These are phyloP conservation scores for Colletotrichum coccodes DNA, from an alignment of 2,329 filamentous ascomycete genomes.

Conservation along the genomic window DNA sequence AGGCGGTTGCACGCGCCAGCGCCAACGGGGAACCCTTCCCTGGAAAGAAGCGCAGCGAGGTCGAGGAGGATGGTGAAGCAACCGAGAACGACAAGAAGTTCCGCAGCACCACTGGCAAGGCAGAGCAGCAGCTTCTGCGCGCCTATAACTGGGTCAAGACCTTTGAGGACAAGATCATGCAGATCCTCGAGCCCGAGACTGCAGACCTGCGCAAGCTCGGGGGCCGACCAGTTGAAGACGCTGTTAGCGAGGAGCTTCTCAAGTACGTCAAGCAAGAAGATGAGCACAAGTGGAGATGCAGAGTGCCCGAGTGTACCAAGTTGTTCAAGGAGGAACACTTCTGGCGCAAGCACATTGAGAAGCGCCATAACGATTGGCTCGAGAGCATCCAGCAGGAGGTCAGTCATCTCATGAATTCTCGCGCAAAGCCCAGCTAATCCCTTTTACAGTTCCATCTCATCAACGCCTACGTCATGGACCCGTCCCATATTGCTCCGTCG, in stretches of 20 bases:
- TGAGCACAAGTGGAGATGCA: constrained; percentile 96
- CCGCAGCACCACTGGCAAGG: constrained; percentile 76
- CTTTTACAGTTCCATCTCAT: constrained; percentile 79
- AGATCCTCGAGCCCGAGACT: constrained; percentile 89
- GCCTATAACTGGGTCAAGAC: constrained; percentile 99
- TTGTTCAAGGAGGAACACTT: constrained; percentile 97
- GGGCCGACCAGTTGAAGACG: constrained; percentile 87
- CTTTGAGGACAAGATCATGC: constrained; percentile 95
- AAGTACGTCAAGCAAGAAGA: constrained; percentile 98
- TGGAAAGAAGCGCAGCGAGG: constrained; percentile 77
- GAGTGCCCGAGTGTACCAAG: constrained; percentile 94
- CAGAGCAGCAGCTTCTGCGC: constrained; percentile 90
- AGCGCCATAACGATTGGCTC: constrained; percentile 90
- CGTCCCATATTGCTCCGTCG: constrained; percentile 92
- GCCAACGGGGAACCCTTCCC: constrained; percentile 86
- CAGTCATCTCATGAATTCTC: constrained; percentile 49
- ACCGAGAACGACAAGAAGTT: constrained; percentile 79
- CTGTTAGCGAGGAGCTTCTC: constrained; percentile 83
- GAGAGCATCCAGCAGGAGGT: constrained; percentile 85
- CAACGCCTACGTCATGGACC: constrained; percentile 94
- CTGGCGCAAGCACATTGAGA: constrained; percentile 98
- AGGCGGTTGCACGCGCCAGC: constrained; percentile 86
- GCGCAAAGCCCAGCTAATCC: constrained; percentile 43
- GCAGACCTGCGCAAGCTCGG: constrained; percentile 92
- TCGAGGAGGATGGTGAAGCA: constrained; percentile 71